Conservation (phyloP, 2,329 filamentous ascomycete genomes). For the Claviceps citrina region DNA sequence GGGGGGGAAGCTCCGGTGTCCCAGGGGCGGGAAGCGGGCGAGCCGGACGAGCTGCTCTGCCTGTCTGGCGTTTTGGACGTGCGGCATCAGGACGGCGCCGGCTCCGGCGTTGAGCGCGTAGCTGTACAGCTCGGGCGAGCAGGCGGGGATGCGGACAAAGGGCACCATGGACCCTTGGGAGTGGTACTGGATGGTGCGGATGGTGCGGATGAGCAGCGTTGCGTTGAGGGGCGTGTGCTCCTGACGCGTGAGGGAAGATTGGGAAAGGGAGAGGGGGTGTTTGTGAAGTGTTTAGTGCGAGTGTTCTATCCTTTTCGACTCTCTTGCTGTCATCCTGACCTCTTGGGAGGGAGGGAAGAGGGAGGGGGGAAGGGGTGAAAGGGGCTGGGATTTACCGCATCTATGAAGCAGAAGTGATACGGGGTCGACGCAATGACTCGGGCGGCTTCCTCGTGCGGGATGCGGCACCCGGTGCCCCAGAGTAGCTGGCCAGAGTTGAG, state of each 20-base stretch:
- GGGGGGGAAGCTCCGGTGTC: conserved; percentile 3
- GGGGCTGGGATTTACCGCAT: too few species aligned
- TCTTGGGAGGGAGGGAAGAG: too few species aligned
- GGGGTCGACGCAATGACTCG: conserved; percentile 3
- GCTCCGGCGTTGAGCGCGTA: conserved; percentile 4
- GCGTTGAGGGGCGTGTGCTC: conserved; percentile 3
- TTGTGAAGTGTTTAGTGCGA: too few species aligned
- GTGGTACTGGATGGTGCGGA: conserved; percentile 3
- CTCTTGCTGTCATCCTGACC: too few species aligned
- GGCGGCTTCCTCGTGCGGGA: conserved; percentile 4
- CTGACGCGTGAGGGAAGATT: too few species aligned
- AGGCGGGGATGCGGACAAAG: conserved; percentile 3
- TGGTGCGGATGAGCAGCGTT: background rate
- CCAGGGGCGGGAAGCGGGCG: conserved; percentile 2
- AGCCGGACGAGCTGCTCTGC: conserved; percentile 3
- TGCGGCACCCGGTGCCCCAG: conserved; percentile 5
- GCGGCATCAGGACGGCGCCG: conserved; percentile 4
- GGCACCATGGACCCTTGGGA: conserved; percentile 4
- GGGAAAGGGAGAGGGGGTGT: too few species aligned
- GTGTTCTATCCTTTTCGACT: too few species aligned
- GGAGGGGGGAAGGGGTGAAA: too few species aligned
- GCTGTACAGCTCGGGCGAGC: conserved; percentile 1
- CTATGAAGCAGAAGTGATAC: conserved; percentile 5
- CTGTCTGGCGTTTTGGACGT: conserved; percentile 2
- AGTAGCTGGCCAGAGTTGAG: background rate